A percentile compares a stretch with the other conserved stretches of the same genome.
Evolutionary conservation across 1,284 basidiomycete species (phyloP).

Genomic region (Cryptococcus sp.): DNA sequence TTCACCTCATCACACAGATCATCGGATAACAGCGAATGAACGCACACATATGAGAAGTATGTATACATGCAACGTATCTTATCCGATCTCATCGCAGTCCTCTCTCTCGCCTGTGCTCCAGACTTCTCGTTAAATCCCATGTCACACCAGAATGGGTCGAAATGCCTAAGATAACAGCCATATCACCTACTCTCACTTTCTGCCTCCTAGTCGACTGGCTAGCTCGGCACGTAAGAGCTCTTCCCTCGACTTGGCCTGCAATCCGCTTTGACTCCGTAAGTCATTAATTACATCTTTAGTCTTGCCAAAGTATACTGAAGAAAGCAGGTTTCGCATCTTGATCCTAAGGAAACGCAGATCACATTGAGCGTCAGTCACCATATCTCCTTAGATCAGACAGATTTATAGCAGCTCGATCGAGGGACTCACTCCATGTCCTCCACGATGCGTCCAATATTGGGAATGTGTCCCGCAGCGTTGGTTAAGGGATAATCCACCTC

Average conservation of each 20-base stretch:
- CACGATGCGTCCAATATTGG: slow-evolving; percentile 89
- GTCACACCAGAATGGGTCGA: too few species aligned
- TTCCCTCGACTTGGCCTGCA: slow-evolving; percentile 79
- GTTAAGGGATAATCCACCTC: slow-evolving; percentile 83
- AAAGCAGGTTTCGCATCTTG: slow-evolving; percentile 93
- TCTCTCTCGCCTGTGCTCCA: too few species aligned
- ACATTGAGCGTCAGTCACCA: not conserved
- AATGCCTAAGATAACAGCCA: too few species aligned
- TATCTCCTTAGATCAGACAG: not conserved
- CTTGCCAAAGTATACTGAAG: slow-evolving; percentile 98
- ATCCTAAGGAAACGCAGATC: slow-evolving; percentile 54
- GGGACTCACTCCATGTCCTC: slow-evolving; percentile 84
- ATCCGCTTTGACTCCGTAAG: slow-evolving; percentile 79
- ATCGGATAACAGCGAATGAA: too few species aligned
- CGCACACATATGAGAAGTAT: too few species aligned
- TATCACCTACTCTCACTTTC: slow-evolving; percentile 11
- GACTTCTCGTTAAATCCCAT: too few species aligned
- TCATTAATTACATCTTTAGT: slow-evolving; percentile 93
- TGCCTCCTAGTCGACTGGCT: slow-evolving; percentile 61
- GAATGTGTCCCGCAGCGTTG: slow-evolving; percentile 77
- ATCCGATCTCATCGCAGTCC: too few species aligned
- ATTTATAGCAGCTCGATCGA: not conserved
- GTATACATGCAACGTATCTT: too few species aligned
- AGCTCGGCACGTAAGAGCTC: slow-evolving; percentile 90
- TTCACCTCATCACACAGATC: too few species aligned